phyloP scores from a whole-genome alignment of 192 early-diverging fungal genomes.

The Haplosporangium gracile region DNA sequence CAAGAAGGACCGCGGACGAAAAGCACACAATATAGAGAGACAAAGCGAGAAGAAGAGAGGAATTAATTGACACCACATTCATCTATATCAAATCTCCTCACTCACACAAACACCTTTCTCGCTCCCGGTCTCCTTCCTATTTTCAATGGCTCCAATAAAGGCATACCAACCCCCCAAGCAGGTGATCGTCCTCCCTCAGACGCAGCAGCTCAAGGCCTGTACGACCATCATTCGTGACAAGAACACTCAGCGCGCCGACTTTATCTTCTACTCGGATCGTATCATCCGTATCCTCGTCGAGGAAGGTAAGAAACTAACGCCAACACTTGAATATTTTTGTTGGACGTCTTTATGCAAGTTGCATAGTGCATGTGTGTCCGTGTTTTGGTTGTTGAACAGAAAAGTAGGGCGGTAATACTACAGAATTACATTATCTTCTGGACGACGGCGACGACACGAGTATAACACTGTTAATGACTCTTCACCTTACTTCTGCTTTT shows the following conservation, averaged over 20 bases:
- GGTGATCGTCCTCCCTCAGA: conserved; percentile 77
- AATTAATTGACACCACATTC: neutral
- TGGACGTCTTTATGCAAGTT: conserved; percentile 4
- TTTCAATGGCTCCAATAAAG: neutral
- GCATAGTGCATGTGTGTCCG: no score
- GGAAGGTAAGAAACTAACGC: conserved; percentile 69
- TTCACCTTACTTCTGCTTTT: neutral
- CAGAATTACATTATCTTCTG: neutral
- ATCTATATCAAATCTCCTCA: neutral
- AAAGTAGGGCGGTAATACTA: neutral
- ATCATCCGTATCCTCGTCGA: conserved; percentile 92
- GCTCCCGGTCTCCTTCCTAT: neutral
- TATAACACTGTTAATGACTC: neutral
- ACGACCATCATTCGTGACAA: conserved; percentile 90
- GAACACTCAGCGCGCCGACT: conserved; percentile 86
- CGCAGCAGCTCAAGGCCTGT: conserved; percentile 81
- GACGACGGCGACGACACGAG: neutral
- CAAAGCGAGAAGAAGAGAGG: no score
- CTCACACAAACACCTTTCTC: neutral
- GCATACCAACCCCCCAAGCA: conserved; percentile 63
- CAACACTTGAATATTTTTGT: neutral
- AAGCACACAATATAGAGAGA: no score
- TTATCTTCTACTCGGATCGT: conserved; percentile 94
- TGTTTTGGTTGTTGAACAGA: no score
- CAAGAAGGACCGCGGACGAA: no score